Evolutionary conservation across 2,329 filamentous ascomycete genomes (phyloP), one percentile per base, ranked within the genome.

Genomic region (Penicillium griseofulvum): DNA sequence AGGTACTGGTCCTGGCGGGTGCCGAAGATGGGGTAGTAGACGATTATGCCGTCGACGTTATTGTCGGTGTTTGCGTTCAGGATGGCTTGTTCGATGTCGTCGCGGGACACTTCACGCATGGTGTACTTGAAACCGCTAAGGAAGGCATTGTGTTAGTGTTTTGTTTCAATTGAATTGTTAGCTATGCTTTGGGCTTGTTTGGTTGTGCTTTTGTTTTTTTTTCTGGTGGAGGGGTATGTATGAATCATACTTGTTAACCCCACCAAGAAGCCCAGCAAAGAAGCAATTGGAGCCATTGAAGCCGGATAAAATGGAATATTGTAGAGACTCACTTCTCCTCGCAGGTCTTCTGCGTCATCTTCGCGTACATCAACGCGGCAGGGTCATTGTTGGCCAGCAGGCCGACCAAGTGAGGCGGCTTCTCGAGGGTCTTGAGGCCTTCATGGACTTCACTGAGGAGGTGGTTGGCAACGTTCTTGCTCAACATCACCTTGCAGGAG

Each of bases 21-120:
- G 78, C 91, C 89, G 75, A 97, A 97, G 76, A 99, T 95, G 53
- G 94, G 94, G 75, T 97, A 99, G 82, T 99, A 99, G 71, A 99
- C 90, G 63, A 99, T 95, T 70, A 97, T 96, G 58, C 84, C 93
- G 75, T 96, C 90, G 60, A 97, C 85, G 16, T 76, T 70, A 54
- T 82, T 71, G 74, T 97, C 90, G 31, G 83, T 78, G 75, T 99
- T 99, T 70, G 93, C 93, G 63, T 83, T 82, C 64, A 93, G 83
- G 69, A 99, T 88, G 62, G 87, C 86, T 66, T 96, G 90, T 80
- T 99, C 94, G 60, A 97, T 88, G 44, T 86, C 82, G 70, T 97
- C 92, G 72, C 93, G 93, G 67, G 89, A 84, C 49, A 96, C 87
- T 69, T 87, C 84, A 65, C 89, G 89, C 57, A 97, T 84, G 64